Evolutionary conservation across 805 yeast species (phyloP), one percentile per base, ranked within the genome.

Genomic region (Candida succiphila): DNA sequence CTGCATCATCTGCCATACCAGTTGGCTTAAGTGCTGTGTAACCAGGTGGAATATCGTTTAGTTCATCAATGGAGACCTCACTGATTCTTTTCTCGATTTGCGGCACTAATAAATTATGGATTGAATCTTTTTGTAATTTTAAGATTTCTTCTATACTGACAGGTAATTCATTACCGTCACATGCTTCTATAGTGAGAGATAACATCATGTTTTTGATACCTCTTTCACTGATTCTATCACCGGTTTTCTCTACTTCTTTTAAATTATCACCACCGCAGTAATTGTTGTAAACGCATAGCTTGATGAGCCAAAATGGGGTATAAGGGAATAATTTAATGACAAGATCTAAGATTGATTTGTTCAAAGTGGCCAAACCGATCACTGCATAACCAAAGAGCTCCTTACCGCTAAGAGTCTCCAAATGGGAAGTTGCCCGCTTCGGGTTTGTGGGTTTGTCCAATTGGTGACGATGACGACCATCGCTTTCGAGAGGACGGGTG

Each of bases 201-300:
- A 88, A 63, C 95, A 88, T 86, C 94, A 88, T 85, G 63, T 88
- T 89, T 44, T 83, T 75, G 49, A 87, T 82, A 8, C 95, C 94
- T 39, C 94, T 68, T 33, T 68, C 55, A 35, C 74, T 65, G 43
- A 88, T 66, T 37, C 74, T 63, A 35, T 65, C 60, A 34, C 94
- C 95, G 4, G 95, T 81, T 35, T 63, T 54, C 34, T 73, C 63
- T 12, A 88, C 92, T 42, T 87, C 82, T 9, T 58, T 56, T 35
- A 79, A 68, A 38, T 71, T 74, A 46, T 83, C 89, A 37, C 97
- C 97, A 26, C 97, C 97, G 52, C 94, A 81, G 60, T 89, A 88
- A 39, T 84, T 68, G 38, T 80, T 80, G 54, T 83, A 87, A 14
- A 88, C 84, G 41, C 86, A 65, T 27, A 72, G 58, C 57, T 77